These are phyloP conservation scores for Ogataea pignaliae DNA, from an alignment of 805 yeast species.

Conservation along the genomic window DNA sequence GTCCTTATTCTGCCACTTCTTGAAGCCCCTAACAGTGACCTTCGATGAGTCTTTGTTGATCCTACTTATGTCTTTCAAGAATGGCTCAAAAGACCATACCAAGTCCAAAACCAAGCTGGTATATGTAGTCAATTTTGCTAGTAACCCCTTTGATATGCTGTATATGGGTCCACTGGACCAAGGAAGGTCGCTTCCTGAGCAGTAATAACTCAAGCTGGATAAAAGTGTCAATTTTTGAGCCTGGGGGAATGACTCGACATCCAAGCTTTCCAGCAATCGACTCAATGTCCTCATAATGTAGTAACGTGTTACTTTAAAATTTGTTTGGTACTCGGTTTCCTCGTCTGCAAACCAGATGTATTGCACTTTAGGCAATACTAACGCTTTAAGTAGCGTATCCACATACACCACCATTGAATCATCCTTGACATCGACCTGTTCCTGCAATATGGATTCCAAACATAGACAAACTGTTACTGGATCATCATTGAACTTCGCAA, in stretches of 20 bases:
- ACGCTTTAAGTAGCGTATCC: neutral
- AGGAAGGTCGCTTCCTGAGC: constrained; percentile 1
- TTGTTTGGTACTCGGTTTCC: constrained; percentile 4
- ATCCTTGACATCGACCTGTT: neutral
- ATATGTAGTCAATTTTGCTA: neutral
- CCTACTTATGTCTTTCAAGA: constrained; percentile 6
- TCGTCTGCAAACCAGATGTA: constrained; percentile 12
- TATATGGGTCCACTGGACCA: constrained; percentile 5
- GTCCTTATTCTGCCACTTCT: neutral
- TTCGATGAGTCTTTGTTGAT: constrained; percentile 5
- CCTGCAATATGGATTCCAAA: neutral
- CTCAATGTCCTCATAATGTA: constrained; percentile 1
- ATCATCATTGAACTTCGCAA: too few species aligned
- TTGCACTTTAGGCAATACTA: constrained; percentile 4
- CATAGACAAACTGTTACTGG: too few species aligned
- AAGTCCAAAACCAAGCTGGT: neutral
- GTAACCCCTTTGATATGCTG: neutral
- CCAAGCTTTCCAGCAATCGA: neutral
- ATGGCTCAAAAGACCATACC: constrained; percentile 2
- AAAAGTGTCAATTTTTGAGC: neutral
- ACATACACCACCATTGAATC: neutral
- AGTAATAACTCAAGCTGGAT: constrained; percentile 1
- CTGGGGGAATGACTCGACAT: too few species aligned
- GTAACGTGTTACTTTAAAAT: constrained; percentile 1
- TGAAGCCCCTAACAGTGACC: constrained; percentile 14